These are phyloP conservation scores for Roridomyces roridus DNA, from an alignment of 768 basidiomycete genomes.

Conservation along the genomic window DNA sequence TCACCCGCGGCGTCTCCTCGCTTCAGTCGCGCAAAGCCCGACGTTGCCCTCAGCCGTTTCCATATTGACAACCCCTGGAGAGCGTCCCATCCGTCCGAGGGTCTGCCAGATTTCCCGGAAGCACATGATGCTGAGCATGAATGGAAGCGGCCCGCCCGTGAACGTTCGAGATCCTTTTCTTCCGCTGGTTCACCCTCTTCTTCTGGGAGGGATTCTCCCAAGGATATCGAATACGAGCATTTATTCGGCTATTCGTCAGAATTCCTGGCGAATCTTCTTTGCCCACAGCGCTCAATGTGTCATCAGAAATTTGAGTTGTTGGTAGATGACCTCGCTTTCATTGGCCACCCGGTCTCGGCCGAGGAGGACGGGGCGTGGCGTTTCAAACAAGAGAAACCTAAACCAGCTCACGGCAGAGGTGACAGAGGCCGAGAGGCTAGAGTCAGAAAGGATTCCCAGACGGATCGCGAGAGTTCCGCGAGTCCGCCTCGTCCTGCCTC, in stretches of 20 bases:
- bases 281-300: conserved; percentile 79
- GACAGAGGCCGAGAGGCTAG: conserved; percentile 64
- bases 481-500: conserved; percentile 35
- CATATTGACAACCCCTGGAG: conserved; percentile 79
- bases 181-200: conserved; percentile 50
- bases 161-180: conserved; percentile 60
- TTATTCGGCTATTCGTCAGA: conserved; percentile 84
- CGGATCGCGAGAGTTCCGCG: conserved; percentile 35
- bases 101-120: conserved; percentile 29
- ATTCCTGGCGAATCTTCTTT: conserved; percentile 82
- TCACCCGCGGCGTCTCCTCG: conserved; percentile 67
- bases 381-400: conserved; percentile 68
- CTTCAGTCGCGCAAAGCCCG: conserved; percentile 72
- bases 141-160: conserved; percentile 62
- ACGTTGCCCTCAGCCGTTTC: conserved; percentile 46
- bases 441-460: conserved; percentile 39
- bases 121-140: conserved; percentile 55
- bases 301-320: conserved; percentile 94
- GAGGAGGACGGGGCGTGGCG: conserved; percentile 77
- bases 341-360: conserved; percentile 92
- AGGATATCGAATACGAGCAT: conserved; percentile 64
- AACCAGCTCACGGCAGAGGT: conserved; percentile 32
- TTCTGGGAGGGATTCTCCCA: conserved; percentile 58
- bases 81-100: conserved; percentile 59
- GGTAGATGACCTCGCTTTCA: conserved; percentile 90